A percentile compares a stretch with the other conserved stretches of the same genome.
phyloP scores from a whole-genome alignment of 805 yeast genomes.

The Yarrowia sp. region DNA sequence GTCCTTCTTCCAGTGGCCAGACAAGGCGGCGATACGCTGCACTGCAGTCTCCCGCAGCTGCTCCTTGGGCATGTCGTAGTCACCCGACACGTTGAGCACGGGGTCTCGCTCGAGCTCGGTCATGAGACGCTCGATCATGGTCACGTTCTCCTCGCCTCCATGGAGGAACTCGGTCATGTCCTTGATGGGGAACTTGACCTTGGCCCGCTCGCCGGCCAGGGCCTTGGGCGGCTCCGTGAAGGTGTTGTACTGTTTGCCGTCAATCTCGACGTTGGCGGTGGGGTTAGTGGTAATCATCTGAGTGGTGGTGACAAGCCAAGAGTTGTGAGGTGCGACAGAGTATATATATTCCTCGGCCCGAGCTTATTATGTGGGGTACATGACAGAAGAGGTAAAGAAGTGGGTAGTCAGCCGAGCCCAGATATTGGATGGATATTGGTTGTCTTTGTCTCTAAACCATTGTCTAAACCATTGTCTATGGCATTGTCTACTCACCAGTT shows the following conservation, averaged over 20 bases:
- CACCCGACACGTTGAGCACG: slow-evolving; percentile 54
- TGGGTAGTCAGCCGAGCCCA: too few species aligned
- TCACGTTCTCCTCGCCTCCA: slow-evolving; percentile 54
- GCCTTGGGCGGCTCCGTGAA: slow-evolving; percentile 50
- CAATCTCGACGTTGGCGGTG: slow-evolving; percentile 43
- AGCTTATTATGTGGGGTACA: too few species aligned
- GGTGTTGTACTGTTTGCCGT: slow-evolving; percentile 45
- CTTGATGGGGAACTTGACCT: slow-evolving; percentile 50
- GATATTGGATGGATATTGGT: too few species aligned
- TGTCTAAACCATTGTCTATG: too few species aligned
- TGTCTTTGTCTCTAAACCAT: too few species aligned
- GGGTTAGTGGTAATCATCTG: slow-evolving; percentile 5
- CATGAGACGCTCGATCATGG: slow-evolving; percentile 51
- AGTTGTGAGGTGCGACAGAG: not conserved
- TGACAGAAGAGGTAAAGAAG: too few species aligned
- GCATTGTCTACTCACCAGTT: too few species aligned
- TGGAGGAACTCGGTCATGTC: slow-evolving; percentile 55
- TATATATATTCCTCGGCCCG: slow-evolving; percentile 6
- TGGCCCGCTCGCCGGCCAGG: slow-evolving; percentile 53
- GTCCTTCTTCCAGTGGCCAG: slow-evolving; percentile 43
- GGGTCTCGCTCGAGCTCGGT: slow-evolving; percentile 64
- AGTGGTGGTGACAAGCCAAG: too few species aligned
- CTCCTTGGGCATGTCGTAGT: slow-evolving; percentile 58
- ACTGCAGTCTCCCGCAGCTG: slow-evolving; percentile 52
- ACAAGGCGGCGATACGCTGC: slow-evolving; percentile 48